Evolutionary conservation across 1,139 yeast species (phyloP), one percentile per base, ranked within the genome.

Genomic region (Scheffersomyces stambukii): DNA sequence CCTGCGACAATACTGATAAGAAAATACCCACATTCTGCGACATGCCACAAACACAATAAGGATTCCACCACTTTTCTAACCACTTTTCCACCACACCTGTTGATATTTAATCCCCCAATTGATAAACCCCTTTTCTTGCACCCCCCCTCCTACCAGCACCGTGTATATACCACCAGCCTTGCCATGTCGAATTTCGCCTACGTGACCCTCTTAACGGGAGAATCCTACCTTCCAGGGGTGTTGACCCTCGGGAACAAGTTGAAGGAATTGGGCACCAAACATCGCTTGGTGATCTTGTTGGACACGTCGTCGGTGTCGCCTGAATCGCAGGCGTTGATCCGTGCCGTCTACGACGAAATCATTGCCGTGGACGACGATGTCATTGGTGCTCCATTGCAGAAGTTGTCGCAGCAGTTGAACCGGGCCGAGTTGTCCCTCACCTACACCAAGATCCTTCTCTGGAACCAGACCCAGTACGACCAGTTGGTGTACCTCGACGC

Each of bases 221-320:
- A 56, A 32, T 38, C 52, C 8, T 57, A 57, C 35, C 44, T 56
- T 17, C 50, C 62, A 2, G 64, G 64, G n/a, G 58, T 53, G 3
- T 43, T 57, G 16, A 49, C 54, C 8, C 44, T 57, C 23, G 62
- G 50, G 5, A 38, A 43, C 13, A 41, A 48, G 16, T 44, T 57
- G 31, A 46, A 45, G 32, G 39, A 41, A 16, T 42, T 42, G 24
- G 30, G 42, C 3, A 48, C 61, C 9, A 30, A 30, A 19, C 38
- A 48, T 35, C 42, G 45, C 21, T 36, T 55, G 31, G 50, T 47
- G 13, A 38, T 56, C 11, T 45, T 57, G 37, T 32, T 52, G 27
- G 50, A 54, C 31, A 27, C 42, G 4, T 25, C 37, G 4, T 34
- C 45, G 4, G 32, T 56, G 13, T 37, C 50, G 5, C 27, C 30